phyloP scores from a whole-genome alignment of 768 basidiomycete species.

The Macrolepiota dolichaula region DNA sequence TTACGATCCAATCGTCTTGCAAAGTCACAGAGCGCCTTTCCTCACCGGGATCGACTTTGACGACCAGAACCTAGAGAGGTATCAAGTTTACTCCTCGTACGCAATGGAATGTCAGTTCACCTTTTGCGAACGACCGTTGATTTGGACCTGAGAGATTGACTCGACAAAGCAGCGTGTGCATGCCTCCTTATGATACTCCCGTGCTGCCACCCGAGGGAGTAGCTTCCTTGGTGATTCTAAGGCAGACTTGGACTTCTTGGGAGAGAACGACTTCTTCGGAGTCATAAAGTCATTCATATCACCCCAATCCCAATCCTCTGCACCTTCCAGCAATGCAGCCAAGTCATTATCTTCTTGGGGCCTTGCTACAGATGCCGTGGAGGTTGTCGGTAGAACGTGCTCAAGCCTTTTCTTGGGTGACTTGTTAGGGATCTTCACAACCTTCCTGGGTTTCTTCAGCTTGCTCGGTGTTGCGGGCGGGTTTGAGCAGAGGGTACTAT shows the following conservation, averaged over 20 bases:
- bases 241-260: slow-evolving; percentile 22
- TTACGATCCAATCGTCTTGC: slow-evolving; percentile 73
- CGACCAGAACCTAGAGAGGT: slow-evolving; percentile 44
- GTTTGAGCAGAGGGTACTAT: slow-evolving; percentile 43
- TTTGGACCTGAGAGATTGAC: slow-evolving; percentile 33
- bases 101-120: slow-evolving; percentile 22
- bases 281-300: slow-evolving; percentile 43
- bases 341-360: slow-evolving; percentile 40
- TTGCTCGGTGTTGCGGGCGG: slow-evolving; percentile 32
- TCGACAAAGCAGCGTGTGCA: slow-evolving; percentile 59
- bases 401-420: not conserved
- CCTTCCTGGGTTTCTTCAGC: slow-evolving; percentile 11
- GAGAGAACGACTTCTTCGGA: slow-evolving; percentile 40
- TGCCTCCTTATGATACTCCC: slow-evolving; percentile 24
- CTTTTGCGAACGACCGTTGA: slow-evolving; percentile 35
- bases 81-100: not conserved
- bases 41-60: slow-evolving; percentile 36
- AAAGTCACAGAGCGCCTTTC: slow-evolving; percentile 53
- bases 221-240: slow-evolving; percentile 4
- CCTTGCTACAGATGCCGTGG: slow-evolving; percentile 21
- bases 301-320: slow-evolving; percentile 69
- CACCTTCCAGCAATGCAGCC: slow-evolving; percentile 53
- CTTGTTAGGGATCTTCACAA: slow-evolving; percentile 8
- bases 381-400: slow-evolving; percentile 3
- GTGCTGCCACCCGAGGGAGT: slow-evolving; percentile 11